Evolutionary conservation across 805 yeast genomes (phyloP).

Genomic region (Pichia exigua): DNA sequence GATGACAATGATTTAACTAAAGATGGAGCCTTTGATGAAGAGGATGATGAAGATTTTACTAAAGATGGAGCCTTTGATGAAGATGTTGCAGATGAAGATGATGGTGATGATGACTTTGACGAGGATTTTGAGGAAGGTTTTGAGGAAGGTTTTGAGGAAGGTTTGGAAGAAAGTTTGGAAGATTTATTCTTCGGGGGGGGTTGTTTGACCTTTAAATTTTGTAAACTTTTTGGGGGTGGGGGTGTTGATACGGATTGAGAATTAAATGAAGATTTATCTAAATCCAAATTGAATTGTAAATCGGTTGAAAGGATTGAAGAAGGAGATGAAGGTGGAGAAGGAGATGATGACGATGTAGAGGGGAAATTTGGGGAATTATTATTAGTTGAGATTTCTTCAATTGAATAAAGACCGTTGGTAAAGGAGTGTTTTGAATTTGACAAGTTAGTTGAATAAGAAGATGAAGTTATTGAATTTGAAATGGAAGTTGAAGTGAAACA

Average conservation of each 20-base stretch:
- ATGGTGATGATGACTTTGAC: too few species aligned
- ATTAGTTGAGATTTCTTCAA: slow-evolving; percentile 8
- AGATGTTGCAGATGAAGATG: too few species aligned
- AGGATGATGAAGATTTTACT: neutral
- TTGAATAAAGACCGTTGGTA: neutral
- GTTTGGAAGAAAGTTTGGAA: too few species aligned
- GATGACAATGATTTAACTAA: too few species aligned
- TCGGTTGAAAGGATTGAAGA: slow-evolving; percentile 22
- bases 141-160: too few species aligned
- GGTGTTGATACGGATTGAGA: slow-evolving; percentile 3
- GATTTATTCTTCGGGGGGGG: neutral
- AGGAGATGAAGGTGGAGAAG: slow-evolving; percentile 20
- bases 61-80: neutral
- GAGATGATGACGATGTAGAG: slow-evolving; percentile 16
- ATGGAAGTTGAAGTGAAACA: neutral
- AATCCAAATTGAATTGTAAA: slow-evolving; percentile 1
- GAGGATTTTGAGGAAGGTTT: neutral
- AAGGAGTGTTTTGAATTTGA: neutral
- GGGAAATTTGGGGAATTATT: slow-evolving; percentile 17
- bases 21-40: neutral
- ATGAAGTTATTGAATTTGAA: neutral
- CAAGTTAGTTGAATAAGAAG: neutral
- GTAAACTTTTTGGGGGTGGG: slow-evolving; percentile 27
- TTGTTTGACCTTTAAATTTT: slow-evolving; percentile 16
- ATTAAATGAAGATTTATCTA: slow-evolving; percentile 9